Base-by-base conservation (phyloP, 768 basidiomycete species). In the Auricularia sp. region DNA sequence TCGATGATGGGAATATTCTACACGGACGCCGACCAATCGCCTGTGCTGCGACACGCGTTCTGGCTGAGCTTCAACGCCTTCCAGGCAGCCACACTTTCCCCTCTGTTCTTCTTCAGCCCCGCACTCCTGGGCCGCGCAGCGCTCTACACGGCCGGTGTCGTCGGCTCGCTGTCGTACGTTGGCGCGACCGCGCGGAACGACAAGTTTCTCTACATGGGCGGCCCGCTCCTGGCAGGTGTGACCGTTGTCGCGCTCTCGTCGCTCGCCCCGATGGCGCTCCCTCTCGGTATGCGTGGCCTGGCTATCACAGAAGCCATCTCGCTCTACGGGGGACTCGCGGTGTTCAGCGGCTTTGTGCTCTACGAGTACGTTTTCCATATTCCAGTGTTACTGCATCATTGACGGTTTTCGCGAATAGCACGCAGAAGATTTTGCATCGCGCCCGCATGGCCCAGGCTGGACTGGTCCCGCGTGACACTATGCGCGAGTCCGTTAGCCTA, bases 221-320 rank as follows among this genome's bases (percentile, higher is more conserved):
- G 90, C 8, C 91, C 92, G 3, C 84, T 95, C 54, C 81, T 96
- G 35, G 93, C 91, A 16, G 93, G 93, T 64, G 84, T 96, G 11
- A 90, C 90, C 14, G 91, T 94, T 21, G 90, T 95, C 21, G 90
- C 92, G 29, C 81, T 93, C 36, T 86, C 87, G 70, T 87, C 87
- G n/a, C 76, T 96, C 53, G 93, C 93, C 10, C 93, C 93, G 0
- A 87, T 95, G 86, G 84, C 87, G 21, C 83, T 94, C n/a, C 91
- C 92, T 12, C 83, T 91, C 67, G 90, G 90, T 63, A 74, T 91
- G 66, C 86, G 91, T 56, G 81, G 84, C 34, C 81, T 95, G 43
- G 88, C 89, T 3, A 73, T 91, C 59, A 80, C 87, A 4, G 92
- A 96, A 75, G 75, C 85, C 2, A 83, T 95, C 64, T 87, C 86